These are phyloP conservation scores for Exsudoporus floridanus DNA, from an alignment of 1,284 basidiomycete species.

Conservation along the genomic window DNA sequence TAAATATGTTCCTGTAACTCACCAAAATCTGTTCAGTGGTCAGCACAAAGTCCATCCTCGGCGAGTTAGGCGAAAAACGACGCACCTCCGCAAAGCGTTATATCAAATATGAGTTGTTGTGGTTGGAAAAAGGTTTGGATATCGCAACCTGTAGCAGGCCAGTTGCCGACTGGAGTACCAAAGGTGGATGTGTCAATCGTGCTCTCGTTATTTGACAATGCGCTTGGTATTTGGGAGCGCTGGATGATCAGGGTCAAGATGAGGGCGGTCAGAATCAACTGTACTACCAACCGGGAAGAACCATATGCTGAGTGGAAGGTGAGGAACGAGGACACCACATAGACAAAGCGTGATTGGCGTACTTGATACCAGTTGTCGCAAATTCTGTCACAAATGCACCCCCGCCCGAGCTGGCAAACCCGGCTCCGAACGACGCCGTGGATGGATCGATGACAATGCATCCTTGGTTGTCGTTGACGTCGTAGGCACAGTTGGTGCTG, in stretches of 20 bases:
- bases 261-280: not conserved
- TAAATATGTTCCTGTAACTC: constrained; percentile 19
- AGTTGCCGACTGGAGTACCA: constrained; percentile 69
- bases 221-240: constrained; percentile 57
- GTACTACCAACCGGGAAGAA: constrained; percentile 57
- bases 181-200: constrained; percentile 63
- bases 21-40: constrained; percentile 41
- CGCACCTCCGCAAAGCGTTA: constrained; percentile 66
- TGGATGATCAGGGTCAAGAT: constrained; percentile 22
- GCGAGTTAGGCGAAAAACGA: not conserved
- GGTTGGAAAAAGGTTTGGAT: constrained; percentile 61
- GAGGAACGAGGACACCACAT: not conserved
- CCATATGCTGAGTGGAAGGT: constrained; percentile 57
- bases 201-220: constrained; percentile 51
- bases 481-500: constrained; percentile 60
- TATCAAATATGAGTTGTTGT: constrained; percentile 71
- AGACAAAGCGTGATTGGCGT: constrained; percentile 26
- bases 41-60: constrained; percentile 1
- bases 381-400: constrained; percentile 75
- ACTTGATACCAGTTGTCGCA: constrained; percentile 63
- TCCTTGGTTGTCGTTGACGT: constrained; percentile 58
- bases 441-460: constrained; percentile 59
- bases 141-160: constrained; percentile 59
- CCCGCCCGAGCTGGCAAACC: constrained; percentile 62
- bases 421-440: constrained; percentile 58